These are phyloP conservation scores for Colletotrichum coccodes DNA, from an alignment of 2,329 filamentous ascomycete genomes.

Conservation along the genomic window DNA sequence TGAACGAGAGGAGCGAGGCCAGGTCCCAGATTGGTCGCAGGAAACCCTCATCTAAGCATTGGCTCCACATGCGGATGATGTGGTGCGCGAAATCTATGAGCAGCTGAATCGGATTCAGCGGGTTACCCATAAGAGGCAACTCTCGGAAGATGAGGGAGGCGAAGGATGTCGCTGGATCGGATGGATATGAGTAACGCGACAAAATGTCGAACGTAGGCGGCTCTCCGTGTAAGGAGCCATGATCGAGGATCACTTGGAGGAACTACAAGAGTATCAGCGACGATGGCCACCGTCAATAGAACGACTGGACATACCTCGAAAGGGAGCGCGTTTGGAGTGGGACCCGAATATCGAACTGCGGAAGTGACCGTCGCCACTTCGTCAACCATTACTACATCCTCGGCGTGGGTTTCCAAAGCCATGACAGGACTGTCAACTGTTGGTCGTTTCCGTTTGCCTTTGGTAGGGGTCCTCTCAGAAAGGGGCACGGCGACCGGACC, in stretches of 20 bases:
- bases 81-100: slow-evolving; percentile 72
- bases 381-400: slow-evolving; percentile 51
- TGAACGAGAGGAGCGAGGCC: slow-evolving; percentile 71
- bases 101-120: slow-evolving; percentile 61
- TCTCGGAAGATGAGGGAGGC: slow-evolving; percentile 75
- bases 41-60: slow-evolving; percentile 71
- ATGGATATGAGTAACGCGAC: slow-evolving; percentile 72
- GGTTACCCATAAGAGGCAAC: slow-evolving; percentile 66
- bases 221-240: slow-evolving; percentile 63
- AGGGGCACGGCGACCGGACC: slow-evolving; percentile 56
- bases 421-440: slow-evolving; percentile 73
- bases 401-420: slow-evolving; percentile 64
- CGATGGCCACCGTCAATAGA: neutral
- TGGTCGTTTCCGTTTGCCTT: slow-evolving; percentile 76
- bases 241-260: slow-evolving; percentile 72
- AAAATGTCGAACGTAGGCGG: slow-evolving; percentile 76
- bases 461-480: slow-evolving; percentile 69
- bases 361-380: slow-evolving; percentile 26
- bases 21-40: slow-evolving; percentile 73
- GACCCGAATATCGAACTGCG: neutral
- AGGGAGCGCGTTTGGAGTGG: slow-evolving; percentile 39
- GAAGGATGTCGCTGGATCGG: slow-evolving; percentile 68
- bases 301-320: slow-evolving; percentile 54
- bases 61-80: slow-evolving; percentile 74
- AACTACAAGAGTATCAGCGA: slow-evolving; percentile 53